Evolutionary conservation across 768 basidiomycete species (phyloP), one percentile per base, ranked within the genome.

Genomic region (Boletus pseudo-olivaceus): DNA sequence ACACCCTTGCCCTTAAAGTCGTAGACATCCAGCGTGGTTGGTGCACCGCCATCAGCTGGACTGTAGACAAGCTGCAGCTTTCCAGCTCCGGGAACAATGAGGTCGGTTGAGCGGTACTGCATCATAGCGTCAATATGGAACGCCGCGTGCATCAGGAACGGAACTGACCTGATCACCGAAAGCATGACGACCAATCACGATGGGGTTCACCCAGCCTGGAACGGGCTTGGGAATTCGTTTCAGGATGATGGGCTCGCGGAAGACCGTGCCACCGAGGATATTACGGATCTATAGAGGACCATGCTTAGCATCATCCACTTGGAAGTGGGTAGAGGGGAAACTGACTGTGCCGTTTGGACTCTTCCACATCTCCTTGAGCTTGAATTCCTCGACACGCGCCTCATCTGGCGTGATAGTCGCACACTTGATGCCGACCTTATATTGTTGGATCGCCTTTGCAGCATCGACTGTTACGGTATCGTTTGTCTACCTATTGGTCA

Each of bases 391-490:
- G 44, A 98, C 93, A 54, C 95, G 88, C 23, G 85, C 93, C 70
- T 98, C 96, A 68, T 99, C 97, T 7, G 97, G 97, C 1, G 97
- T 99, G 75, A 98, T 98, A 42, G 96, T 98, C 38, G 95, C 96
- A 76, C 96, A 99, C 74, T 99, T 99, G 77, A 98, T 94, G 59
- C 96, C 97, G 60, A 99, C 97, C 59, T 87, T 87, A 82, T 97
- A 84, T 73, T 97, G 81, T 53, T 90, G 79, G 69, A 98, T 98
- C 52, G 97, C 97, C 62, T 98, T 84, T 17, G 96, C 95, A 27
- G 94, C 88, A 11, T 98, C 94, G 56, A 92, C 70, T 7, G 97
- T 99, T 33, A 99, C 87, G 73, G 88, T 76, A 75, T 99, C 97
- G 62, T 93, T 85, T 19, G 97, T 98, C 90, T 95, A 33, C 40